Percentiles rank a stretch among this genome's conserved stretches.
Evolutionary conservation across 2,329 filamentous ascomycete species (phyloP).

Genomic region (Exophiala mesophila): DNA sequence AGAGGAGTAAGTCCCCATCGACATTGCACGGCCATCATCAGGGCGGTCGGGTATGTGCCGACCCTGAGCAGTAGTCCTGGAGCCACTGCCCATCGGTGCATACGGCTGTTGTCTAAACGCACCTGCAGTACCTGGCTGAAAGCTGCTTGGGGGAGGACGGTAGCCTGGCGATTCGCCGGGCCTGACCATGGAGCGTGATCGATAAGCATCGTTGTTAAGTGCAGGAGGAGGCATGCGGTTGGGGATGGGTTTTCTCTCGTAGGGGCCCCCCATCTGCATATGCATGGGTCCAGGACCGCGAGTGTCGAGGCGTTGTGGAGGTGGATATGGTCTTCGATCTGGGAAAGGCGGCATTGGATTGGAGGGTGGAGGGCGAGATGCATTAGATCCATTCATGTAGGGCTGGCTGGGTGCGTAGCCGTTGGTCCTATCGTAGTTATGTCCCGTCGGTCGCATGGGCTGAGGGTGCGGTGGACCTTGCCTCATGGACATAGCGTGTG

Average conservation of each 20-base stretch:
- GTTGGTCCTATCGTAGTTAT: slow-evolving; percentile 41
- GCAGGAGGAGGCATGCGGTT: slow-evolving; percentile 61
- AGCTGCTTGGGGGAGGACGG: slow-evolving; percentile 57
- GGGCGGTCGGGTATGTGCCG: slow-evolving; percentile 85
- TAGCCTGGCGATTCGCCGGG: slow-evolving; percentile 66
- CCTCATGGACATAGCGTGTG: slow-evolving; percentile 39
- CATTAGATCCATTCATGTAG: slow-evolving; percentile 22
- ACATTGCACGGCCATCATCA: slow-evolving; percentile 94
- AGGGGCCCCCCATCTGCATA: slow-evolving; percentile 37
- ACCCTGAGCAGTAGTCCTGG: slow-evolving; percentile 84
- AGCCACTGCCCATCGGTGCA: slow-evolving; percentile 43
- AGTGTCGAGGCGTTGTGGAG: slow-evolving; percentile 65
- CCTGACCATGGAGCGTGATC: slow-evolving; percentile 89
- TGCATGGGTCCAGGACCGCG: slow-evolving; percentile 43
- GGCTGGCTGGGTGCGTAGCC: slow-evolving; percentile 36
- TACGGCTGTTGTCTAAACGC: slow-evolving; percentile 76
- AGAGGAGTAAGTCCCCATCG: slow-evolving; percentile 72
- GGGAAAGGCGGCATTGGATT: slow-evolving; percentile 58
- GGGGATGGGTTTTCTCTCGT: slow-evolving; percentile 57
- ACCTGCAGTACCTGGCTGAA: slow-evolving; percentile 64
- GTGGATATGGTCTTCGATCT: slow-evolving; percentile 65
- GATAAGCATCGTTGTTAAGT: slow-evolving; percentile 76
- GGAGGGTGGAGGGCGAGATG: slow-evolving; percentile 36
- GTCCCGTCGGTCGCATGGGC: slow-evolving; percentile 41
- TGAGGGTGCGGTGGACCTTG: slow-evolving; percentile 35